Evolutionary conservation across 2,329 filamentous ascomycete genomes (phyloP), one percentile per base, ranked within the genome.

Genomic region (Claviceps purpurea): DNA sequence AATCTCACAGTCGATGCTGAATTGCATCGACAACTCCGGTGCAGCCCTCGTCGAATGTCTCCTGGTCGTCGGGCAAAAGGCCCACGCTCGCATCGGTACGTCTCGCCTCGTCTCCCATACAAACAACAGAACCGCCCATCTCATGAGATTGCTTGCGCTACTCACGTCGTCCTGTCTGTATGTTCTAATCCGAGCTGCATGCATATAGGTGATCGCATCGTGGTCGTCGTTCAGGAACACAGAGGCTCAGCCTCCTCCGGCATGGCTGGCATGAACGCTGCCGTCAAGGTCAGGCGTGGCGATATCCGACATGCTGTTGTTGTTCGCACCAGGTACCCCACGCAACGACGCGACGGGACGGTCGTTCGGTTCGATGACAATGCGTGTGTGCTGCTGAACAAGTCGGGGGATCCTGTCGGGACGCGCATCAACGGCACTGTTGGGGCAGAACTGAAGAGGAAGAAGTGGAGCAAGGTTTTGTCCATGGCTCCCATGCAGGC

Each of bases 11-110:
- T 87, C 90, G 67, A 89, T 98, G 81, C 81, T 98, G 63, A 96
- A 93, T 73, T 97, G 93, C 84, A 97, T 98, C 81, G 93, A 98
- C 84, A 98, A 96, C 77, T 97, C 93, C 59, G 93, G 93, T 67
- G 93, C 93, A 61, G 90, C 93, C 62, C 78, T 98, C 60, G 93
- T 97, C 72, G 93, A 98, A 75, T 98, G 93, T 73, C 87, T 86
- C 68, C 85, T 91, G 67, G 86, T 97, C 57, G 76, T 98, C 63
- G 88, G 88, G 65, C 93, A 91, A 74, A 95, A 96, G 74, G 76
- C 82, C 60, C 81, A 84, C 63, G 93, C 91, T 55, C 85, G 84
- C 64, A 90, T 98, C 64, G 93, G 90, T 95, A 78, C 62, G 77
- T 59, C 20, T 43, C n/a, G 22, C 24, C 5, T 13, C 22, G 7